Conservation (phyloP, 805 yeast genomes). For the Suhomyces faveliae region DNA sequence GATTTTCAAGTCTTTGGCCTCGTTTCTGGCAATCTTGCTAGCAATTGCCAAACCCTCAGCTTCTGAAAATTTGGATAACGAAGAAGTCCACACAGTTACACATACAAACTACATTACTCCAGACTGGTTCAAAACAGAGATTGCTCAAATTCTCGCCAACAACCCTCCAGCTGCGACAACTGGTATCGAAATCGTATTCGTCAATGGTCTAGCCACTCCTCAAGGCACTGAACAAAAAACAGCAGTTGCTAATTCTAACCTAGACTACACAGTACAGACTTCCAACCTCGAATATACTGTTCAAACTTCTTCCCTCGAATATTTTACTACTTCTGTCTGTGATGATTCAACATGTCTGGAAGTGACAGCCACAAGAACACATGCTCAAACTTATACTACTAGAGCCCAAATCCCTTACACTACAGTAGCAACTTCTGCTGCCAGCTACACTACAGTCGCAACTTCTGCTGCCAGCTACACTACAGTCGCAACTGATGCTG, state of each 20-base stretch:
- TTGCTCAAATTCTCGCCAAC: slow-evolving; percentile 3
- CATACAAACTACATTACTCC: slow-evolving; percentile 13
- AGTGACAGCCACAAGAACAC: background rate
- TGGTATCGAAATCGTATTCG: slow-evolving; percentile 34
- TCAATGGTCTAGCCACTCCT: slow-evolving; percentile 17
- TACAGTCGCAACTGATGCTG: too few species aligned
- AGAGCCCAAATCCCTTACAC: slow-evolving; percentile 7
- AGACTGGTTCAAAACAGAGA: slow-evolving; percentile 5
- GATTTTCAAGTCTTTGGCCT: slow-evolving; percentile 13
- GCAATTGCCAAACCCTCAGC: slow-evolving; percentile 8
- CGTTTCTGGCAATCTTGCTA: slow-evolving; percentile 12
- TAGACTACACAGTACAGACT: slow-evolving; percentile 21
- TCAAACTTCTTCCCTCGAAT: slow-evolving; percentile 15
- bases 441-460: too few species aligned
- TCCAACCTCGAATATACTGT: slow-evolving; percentile 16
- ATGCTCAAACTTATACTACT: slow-evolving; percentile 7
- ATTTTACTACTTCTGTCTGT: slow-evolving; percentile 14
- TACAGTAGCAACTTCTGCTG: slow-evolving; percentile 1
- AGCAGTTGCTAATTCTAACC: slow-evolving; percentile 16
- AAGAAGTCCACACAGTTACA: slow-evolving; percentile 10
- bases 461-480: too few species aligned
- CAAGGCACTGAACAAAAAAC: slow-evolving; percentile 2
- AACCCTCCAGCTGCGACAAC: slow-evolving; percentile 12
- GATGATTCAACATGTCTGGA: slow-evolving; percentile 4
- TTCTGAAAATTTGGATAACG: slow-evolving; percentile 6